phyloP scores from a whole-genome alignment of 116 monocot species.

The Iris pallida region DNA sequence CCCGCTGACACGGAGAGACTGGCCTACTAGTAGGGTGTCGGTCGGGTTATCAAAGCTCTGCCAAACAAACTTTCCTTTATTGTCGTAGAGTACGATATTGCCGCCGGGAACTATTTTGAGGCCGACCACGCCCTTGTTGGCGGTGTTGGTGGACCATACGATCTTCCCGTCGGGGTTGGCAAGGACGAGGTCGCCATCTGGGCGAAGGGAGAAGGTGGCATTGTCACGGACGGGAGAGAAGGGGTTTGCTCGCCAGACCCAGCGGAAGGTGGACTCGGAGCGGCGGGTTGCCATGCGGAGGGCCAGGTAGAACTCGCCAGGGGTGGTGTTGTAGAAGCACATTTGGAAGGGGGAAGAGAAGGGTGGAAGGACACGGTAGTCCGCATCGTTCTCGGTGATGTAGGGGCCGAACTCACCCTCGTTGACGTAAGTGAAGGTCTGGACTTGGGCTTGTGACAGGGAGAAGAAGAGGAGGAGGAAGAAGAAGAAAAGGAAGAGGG shows the following conservation, averaged over 20 bases:
- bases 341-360: slow-evolving; percentile 52
- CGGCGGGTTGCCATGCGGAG: slow-evolving; percentile 56
- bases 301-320: slow-evolving; percentile 50
- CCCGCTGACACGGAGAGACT: slow-evolving; percentile 14
- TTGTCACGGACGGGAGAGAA: not conserved
- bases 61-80: slow-evolving; percentile 1
- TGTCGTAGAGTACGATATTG: slow-evolving; percentile 16
- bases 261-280: slow-evolving; percentile 35
- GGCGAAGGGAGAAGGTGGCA: not conserved
- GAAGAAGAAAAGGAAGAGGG: not conserved
- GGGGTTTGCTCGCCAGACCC: slow-evolving; percentile 11
- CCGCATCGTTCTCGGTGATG: slow-evolving; percentile 16
- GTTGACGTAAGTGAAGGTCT: slow-evolving; percentile 7
- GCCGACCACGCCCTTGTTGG: slow-evolving; percentile 1
- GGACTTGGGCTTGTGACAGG: not conserved
- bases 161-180: not conserved
- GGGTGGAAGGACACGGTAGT: slow-evolving; percentile 26
- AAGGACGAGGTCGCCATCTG: slow-evolving; percentile 11
- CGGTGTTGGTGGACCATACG: slow-evolving; percentile 8
- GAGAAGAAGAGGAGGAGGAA: not conserved
- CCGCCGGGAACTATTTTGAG: slow-evolving; percentile 9
- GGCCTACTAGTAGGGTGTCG: slow-evolving; percentile 6
- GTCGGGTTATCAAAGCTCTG: slow-evolving; percentile 27
- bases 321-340: slow-evolving; percentile 66
- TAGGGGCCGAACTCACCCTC: slow-evolving; percentile 1